phyloP scores from a whole-genome alignment of 1,139 yeast genomes.

The Pichia kudriavzevii region DNA sequence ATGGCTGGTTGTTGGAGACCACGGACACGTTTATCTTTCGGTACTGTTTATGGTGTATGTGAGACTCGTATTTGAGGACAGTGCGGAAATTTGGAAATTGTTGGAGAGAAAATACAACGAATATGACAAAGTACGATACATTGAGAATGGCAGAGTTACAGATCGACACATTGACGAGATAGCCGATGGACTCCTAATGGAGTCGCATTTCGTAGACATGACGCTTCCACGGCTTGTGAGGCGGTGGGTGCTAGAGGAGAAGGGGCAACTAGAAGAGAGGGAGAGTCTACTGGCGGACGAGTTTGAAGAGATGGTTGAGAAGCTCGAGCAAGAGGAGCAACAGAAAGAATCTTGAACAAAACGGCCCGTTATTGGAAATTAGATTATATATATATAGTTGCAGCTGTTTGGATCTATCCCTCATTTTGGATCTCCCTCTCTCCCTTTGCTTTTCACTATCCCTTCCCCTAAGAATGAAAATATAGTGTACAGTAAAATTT shows the following conservation, averaged over 20 bases:
- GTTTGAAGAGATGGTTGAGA: constrained; percentile 22
- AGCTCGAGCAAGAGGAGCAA: constrained; percentile 13
- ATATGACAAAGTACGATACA: constrained; percentile 42
- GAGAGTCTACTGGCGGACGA: constrained; percentile 27
- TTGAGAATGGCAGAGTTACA: constrained; percentile 17
- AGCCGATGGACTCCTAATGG: constrained; percentile 43
- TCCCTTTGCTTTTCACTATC: no score
- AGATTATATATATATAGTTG: no score
- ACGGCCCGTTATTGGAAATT: no score
- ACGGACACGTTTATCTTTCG: constrained; percentile 59
- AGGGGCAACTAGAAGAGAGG: constrained; percentile 34
- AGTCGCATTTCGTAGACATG: constrained; percentile 49
- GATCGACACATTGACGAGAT: constrained; percentile 48
- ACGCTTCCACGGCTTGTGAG: constrained; percentile 50
- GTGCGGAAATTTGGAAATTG: constrained; percentile 38
- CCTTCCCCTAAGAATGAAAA: no score
- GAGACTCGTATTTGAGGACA: constrained; percentile 38
- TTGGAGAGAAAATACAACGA: constrained; percentile 51
- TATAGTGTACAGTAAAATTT: no score
- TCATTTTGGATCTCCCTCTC: no score
- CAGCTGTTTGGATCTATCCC: no score
- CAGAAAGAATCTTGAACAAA: no score
- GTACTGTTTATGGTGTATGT: constrained; percentile 54
- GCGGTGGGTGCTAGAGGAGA: constrained; percentile 35
- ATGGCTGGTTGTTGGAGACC: constrained; percentile 42